A percentile compares a stretch with the other conserved stretches of the same genome.
phyloP scores from a whole-genome alignment of 2,329 filamentous ascomycete species.

The Nannizziopsis barbatae region DNA sequence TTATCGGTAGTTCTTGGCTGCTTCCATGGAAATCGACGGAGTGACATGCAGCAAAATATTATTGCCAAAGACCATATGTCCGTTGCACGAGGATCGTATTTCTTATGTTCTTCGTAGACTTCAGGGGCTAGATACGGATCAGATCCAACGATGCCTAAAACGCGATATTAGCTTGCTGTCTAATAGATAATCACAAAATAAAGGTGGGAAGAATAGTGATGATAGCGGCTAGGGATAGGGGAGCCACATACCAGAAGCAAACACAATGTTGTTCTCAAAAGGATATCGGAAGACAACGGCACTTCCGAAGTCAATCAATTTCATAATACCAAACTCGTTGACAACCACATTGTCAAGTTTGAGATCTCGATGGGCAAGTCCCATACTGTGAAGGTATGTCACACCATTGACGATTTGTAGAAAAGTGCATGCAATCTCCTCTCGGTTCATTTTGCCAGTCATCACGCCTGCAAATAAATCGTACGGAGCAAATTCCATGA shows the following conservation, averaged over 20 bases:
- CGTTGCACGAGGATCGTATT: slow-evolving; percentile 85
- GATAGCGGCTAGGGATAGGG: neutral
- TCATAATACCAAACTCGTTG: slow-evolving; percentile 94
- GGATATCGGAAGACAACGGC: slow-evolving; percentile 95
- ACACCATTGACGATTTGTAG: slow-evolving; percentile 91
- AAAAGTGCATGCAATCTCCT: slow-evolving; percentile 84
- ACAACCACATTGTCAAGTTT: slow-evolving; percentile 98
- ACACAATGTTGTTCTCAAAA: slow-evolving; percentile 78
- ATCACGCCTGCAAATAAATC: slow-evolving; percentile 97
- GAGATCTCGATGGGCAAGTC: slow-evolving; percentile 83
- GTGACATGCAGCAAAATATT: slow-evolving; percentile 97
- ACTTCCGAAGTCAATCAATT: slow-evolving; percentile 97
- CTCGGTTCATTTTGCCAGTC: slow-evolving; percentile 91
- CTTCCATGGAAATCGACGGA: slow-evolving; percentile 95
- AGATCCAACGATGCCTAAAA: slow-evolving; percentile 62
- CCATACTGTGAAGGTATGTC: slow-evolving; percentile 88
- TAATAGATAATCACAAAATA: neutral
- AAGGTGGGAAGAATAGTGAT: neutral
- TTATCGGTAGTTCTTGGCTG: slow-evolving; percentile 83
- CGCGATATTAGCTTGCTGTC: neutral
- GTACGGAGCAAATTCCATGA: slow-evolving; percentile 96
- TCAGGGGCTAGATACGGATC: slow-evolving; percentile 96
- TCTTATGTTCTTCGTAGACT: slow-evolving; percentile 85
- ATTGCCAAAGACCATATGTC: slow-evolving; percentile 98
- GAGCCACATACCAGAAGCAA: slow-evolving; percentile 58